These are phyloP conservation scores for Tylopilus sp. DNA, from an alignment of 768 basidiomycete genomes.

Conservation along the genomic window DNA sequence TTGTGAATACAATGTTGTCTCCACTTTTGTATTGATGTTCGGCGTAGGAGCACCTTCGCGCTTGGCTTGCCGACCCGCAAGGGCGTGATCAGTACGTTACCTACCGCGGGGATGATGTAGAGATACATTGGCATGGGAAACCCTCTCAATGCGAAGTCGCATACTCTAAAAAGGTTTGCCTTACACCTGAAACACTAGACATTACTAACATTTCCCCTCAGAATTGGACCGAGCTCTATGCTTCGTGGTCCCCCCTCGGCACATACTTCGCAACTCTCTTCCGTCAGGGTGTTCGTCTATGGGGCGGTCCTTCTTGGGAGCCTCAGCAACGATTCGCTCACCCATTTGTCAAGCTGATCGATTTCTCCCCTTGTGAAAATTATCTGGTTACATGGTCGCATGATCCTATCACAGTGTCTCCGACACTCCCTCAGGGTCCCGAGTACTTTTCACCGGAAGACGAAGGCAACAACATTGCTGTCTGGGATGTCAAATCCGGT, in stretches of 20 bases:
- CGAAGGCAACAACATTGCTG: slow-evolving; percentile 93
- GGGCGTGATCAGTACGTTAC: slow-evolving; percentile 96
- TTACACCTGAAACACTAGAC: background rate
- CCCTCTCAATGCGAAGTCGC: slow-evolving; percentile 82
- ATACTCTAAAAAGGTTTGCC: slow-evolving; percentile 65
- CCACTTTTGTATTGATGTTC: slow-evolving; percentile 5
- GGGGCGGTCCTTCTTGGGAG: slow-evolving; percentile 92
- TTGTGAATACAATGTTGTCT: background rate
- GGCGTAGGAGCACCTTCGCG: slow-evolving; percentile 84
- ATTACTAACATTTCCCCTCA: slow-evolving; percentile 29
- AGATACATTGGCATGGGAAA: slow-evolving; percentile 90
- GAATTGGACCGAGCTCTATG: slow-evolving; percentile 97
- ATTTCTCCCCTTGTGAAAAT: slow-evolving; percentile 95
- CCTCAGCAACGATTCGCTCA: slow-evolving; percentile 90
- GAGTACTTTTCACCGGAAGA: slow-evolving; percentile 90
- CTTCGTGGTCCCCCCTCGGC: slow-evolving; percentile 94
- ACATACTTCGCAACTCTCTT: slow-evolving; percentile 95
- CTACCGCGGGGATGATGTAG: slow-evolving; percentile 87
- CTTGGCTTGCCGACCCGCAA: slow-evolving; percentile 90
- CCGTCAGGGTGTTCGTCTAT: slow-evolving; percentile 91
- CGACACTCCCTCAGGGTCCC: slow-evolving; percentile 75
- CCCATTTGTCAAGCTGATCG: slow-evolving; percentile 90
- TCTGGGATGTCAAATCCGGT: slow-evolving; percentile 98
- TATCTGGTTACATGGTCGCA: slow-evolving; percentile 98
- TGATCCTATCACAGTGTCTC: slow-evolving; percentile 84